Evolutionary conservation across 208 protist species (phyloP).

Genomic region (Acanthamoeba royreba): DNA sequence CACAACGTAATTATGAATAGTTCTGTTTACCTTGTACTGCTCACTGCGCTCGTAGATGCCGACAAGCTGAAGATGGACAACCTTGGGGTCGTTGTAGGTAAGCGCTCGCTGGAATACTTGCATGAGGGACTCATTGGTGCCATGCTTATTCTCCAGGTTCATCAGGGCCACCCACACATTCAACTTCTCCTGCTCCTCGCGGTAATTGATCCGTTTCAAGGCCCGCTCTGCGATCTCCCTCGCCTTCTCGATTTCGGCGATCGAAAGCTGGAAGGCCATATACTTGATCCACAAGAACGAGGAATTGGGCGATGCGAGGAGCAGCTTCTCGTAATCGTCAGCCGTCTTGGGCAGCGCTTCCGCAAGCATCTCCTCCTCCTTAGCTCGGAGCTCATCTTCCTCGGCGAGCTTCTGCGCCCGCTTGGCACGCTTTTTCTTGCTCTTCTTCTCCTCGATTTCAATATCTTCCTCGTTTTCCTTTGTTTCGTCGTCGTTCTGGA

Average conservation of each 20-base stretch:
- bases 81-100: constrained; percentile 72
- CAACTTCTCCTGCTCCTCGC: constrained; percentile 75
- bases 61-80: constrained; percentile 60
- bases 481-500: constrained; percentile 63
- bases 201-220: constrained; percentile 68
- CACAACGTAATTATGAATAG: background rate
- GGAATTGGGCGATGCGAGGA: constrained; percentile 72
- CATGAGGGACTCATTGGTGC: constrained; percentile 57
- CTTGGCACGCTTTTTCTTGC: constrained; percentile 50
- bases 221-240: constrained; percentile 77
- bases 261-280: constrained; percentile 77
- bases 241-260: constrained; percentile 79
- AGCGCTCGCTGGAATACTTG: constrained; percentile 62
- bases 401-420: background rate
- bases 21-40: constrained; percentile 47
- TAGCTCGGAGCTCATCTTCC: constrained; percentile 30
- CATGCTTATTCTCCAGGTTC: constrained; percentile 84
- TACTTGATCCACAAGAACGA: constrained; percentile 83
- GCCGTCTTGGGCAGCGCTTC: constrained; percentile 59
- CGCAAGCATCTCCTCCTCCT: constrained; percentile 28
- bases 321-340: constrained; percentile 82
- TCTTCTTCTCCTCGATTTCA: constrained; percentile 44
- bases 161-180: constrained; percentile 85
- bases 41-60: constrained; percentile 61
- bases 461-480: constrained; percentile 63